phyloP scores from a whole-genome alignment of 345 rosid species.

The Rhizophora mangle region DNA sequence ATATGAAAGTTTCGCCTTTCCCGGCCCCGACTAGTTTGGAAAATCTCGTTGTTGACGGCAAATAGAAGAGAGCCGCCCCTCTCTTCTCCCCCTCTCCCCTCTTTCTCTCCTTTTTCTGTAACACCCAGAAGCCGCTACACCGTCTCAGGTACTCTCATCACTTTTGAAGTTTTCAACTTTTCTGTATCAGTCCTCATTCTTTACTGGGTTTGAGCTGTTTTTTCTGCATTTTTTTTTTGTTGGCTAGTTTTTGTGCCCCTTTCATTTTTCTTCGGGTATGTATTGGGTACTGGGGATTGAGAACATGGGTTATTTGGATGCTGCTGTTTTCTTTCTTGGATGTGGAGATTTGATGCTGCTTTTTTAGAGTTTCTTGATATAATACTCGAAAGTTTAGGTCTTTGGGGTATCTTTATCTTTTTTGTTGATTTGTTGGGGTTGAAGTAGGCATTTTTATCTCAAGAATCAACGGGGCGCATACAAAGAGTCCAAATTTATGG shows the following conservation, averaged over 20 bases:
- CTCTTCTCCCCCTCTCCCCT: neutral
- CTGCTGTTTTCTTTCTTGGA: slow-evolving; percentile 6
- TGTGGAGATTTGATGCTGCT: neutral
- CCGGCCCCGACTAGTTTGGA: slow-evolving; percentile 41
- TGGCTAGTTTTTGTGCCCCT: neutral
- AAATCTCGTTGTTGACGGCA: slow-evolving; percentile 23
- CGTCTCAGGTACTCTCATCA: slow-evolving; percentile 22
- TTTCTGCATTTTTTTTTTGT: neutral
- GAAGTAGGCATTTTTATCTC: neutral
- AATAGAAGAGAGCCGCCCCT: slow-evolving; percentile 23
- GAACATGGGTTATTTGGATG: slow-evolving; percentile 2
- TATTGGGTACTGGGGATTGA: neutral
- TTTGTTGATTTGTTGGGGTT: slow-evolving; percentile 2
- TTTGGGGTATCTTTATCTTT: slow-evolving; percentile 7
- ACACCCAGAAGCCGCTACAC: neutral
- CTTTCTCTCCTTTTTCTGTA: neutral
- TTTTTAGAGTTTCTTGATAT: neutral
- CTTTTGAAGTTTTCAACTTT: neutral
- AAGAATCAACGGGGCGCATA: neutral
- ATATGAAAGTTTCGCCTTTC: neutral
- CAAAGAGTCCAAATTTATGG: neutral
- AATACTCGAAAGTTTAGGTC: neutral
- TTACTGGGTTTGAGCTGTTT: slow-evolving; percentile 13
- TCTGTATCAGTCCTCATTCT: neutral
- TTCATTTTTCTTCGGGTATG: neutral